These are phyloP conservation scores for Massariosphaeria phaeospora DNA, from an alignment of 495 filamentous ascomycete genomes.

Conservation along the genomic window DNA sequence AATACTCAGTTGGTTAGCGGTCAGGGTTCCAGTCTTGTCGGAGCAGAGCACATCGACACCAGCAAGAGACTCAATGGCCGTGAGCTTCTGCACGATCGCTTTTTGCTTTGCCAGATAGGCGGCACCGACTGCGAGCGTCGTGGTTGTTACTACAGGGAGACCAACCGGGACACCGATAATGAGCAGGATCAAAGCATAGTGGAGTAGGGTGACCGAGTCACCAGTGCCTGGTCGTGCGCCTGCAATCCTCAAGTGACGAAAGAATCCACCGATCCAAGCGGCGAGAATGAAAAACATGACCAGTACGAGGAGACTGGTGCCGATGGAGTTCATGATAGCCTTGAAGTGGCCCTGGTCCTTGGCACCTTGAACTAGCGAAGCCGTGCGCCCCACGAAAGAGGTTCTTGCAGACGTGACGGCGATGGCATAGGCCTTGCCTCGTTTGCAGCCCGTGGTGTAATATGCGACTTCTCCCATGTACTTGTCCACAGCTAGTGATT, in stretches of 20 bases:
- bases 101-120: constrained; percentile 70
- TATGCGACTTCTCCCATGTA: constrained; percentile 67
- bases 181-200: constrained; percentile 62
- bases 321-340: constrained; percentile 77
- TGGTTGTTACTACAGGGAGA: constrained; percentile 70
- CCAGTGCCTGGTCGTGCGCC: constrained; percentile 59
- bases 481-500: constrained; percentile 73
- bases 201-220: constrained; percentile 54
- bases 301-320: constrained; percentile 60
- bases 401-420: constrained; percentile 57
- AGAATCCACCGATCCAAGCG: constrained; percentile 73
- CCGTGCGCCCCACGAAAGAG: constrained; percentile 71
- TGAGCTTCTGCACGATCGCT: constrained; percentile 72
- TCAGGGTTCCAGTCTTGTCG: constrained; percentile 65
- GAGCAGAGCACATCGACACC: constrained; percentile 71
- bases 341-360: constrained; percentile 72
- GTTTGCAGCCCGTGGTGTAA: constrained; percentile 76
- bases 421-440: constrained; percentile 67
- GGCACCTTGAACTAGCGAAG: constrained; percentile 64
- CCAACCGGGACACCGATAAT: constrained; percentile 73
- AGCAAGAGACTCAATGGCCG: constrained; percentile 69
- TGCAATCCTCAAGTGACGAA: constrained; percentile 63
- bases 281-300: constrained; percentile 68
- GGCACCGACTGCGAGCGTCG: constrained; percentile 69
- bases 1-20: constrained; percentile 70